Percentiles rank a stretch among this genome's conserved stretches.
phyloP scores from a whole-genome alignment of 768 basidiomycete genomes.

The Russula brevipes region DNA sequence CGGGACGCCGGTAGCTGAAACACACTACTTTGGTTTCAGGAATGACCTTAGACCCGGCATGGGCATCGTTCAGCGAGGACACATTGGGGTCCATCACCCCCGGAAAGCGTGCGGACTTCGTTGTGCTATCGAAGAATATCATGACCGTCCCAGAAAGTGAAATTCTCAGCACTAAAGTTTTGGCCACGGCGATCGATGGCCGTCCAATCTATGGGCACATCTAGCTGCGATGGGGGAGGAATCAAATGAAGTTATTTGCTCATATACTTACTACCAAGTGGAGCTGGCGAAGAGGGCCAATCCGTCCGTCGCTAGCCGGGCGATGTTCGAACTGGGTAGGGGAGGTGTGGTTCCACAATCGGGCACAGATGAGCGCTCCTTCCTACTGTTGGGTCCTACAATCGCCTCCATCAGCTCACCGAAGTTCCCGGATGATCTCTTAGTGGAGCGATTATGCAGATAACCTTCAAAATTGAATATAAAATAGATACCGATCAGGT shows the following conservation, averaged over 20 bases:
- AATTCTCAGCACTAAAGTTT: slow-evolving; percentile 63
- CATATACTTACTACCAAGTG: neutral
- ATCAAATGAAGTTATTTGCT: slow-evolving; percentile 6
- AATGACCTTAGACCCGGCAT: slow-evolving; percentile 85
- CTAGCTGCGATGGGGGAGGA: slow-evolving; percentile 23
- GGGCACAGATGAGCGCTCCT: neutral
- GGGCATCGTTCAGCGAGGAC: slow-evolving; percentile 76
- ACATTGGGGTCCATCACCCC: slow-evolving; percentile 67
- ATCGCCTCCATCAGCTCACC: neutral
- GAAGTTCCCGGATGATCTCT: neutral
- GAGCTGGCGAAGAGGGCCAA: slow-evolving; percentile 7
- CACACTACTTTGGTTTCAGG: slow-evolving; percentile 38
- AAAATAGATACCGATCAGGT: neutral
- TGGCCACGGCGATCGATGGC: slow-evolving; percentile 79
- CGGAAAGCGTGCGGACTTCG: slow-evolving; percentile 82
- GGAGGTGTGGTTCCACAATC: neutral
- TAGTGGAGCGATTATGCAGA: slow-evolving; percentile 6
- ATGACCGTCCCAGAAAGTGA: slow-evolving; percentile 55
- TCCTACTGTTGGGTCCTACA: neutral
- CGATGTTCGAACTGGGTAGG: neutral
- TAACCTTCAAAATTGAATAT: neutral
- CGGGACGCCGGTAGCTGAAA: neutral
- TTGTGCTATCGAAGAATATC: slow-evolving; percentile 79
- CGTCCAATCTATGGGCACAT: slow-evolving; percentile 41
- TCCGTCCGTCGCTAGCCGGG: slow-evolving; percentile 2